phyloP scores from a whole-genome alignment of 1,139 yeast genomes.

The Yamadazyma atlantica region DNA sequence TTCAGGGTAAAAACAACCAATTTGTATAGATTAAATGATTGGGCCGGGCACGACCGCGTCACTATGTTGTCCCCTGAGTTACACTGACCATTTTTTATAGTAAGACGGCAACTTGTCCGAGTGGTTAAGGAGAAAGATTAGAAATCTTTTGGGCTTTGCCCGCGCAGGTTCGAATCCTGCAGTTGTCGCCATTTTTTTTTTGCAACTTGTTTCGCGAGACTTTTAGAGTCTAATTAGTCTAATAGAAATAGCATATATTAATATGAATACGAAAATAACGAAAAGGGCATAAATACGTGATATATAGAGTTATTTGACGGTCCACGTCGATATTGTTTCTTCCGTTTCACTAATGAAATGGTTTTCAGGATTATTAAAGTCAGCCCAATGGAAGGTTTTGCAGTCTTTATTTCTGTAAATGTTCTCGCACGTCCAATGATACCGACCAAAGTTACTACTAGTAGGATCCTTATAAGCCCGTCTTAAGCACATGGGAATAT shows the following conservation, averaged over 20 bases:
- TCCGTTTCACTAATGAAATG: constrained; percentile 24
- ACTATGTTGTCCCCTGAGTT: neutral
- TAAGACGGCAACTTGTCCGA: constrained; percentile 46
- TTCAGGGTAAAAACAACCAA: too few relatives aligned
- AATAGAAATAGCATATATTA: too few relatives aligned
- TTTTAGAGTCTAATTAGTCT: too few relatives aligned
- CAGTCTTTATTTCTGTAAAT: constrained; percentile 43
- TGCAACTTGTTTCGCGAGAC: too few relatives aligned
- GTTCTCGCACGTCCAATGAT: constrained; percentile 53
- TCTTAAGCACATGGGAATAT: constrained; percentile 44
- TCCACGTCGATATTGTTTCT: constrained; percentile 28
- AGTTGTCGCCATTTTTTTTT: constrained; percentile 59
- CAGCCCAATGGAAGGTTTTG: constrained; percentile 48
- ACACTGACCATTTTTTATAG: neutral
- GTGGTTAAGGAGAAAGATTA: constrained; percentile 54
- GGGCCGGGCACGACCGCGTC: neutral
- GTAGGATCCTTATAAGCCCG: constrained; percentile 38
- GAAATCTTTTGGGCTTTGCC: constrained; percentile 59
- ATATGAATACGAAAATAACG: too few relatives aligned
- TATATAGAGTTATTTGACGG: constrained; percentile 16
- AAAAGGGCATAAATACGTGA: too few relatives aligned
- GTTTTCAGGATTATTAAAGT: constrained; percentile 29
- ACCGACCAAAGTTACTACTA: constrained; percentile 44
- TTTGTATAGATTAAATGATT: too few relatives aligned
- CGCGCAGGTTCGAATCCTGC: constrained; percentile 94